A percentile compares a stretch with the other conserved stretches of the same genome.
These are phyloP conservation scores for Fusarium tjaetaba DNA, from an alignment of 2,329 filamentous ascomycete species.

Conservation along the genomic window DNA sequence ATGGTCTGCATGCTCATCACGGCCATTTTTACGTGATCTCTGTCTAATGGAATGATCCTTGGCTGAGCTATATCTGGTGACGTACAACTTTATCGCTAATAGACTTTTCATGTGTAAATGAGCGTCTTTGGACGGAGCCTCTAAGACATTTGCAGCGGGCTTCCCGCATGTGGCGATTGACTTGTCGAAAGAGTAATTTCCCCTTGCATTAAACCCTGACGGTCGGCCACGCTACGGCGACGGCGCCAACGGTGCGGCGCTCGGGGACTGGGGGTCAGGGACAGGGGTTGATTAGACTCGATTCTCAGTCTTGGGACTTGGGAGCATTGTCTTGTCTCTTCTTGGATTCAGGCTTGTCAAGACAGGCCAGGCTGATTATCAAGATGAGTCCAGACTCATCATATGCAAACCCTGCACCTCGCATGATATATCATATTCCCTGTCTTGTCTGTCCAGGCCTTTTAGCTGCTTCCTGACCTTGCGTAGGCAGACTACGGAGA, in stretches of 20 bases:
- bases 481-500: slow-evolving; percentile 8
- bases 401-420: neutral
- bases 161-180: slow-evolving; percentile 4
- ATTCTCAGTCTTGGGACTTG: slow-evolving; percentile 14
- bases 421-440: neutral
- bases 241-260: slow-evolving; percentile 44
- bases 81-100: neutral
- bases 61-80: neutral
- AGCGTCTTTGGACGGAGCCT: neutral
- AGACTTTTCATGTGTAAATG: neutral
- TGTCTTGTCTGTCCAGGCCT: neutral
- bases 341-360: neutral
- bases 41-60: neutral
- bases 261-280: slow-evolving; percentile 14
- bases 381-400: slow-evolving; percentile 4
- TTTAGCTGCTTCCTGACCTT: neutral
- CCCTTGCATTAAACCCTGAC: slow-evolving; percentile 44
- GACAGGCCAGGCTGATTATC: neutral
- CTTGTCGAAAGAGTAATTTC: slow-evolving; percentile 31
- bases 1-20: neutral
- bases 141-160: slow-evolving; percentile 10
- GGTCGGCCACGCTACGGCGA: slow-evolving; percentile 34
- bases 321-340: slow-evolving; percentile 3
- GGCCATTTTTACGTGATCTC: neutral
- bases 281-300: slow-evolving; percentile 12